Evolutionary conservation across 2,329 filamentous ascomycete species (phyloP).

Genomic region (Akanthomyces uredinophilus): DNA sequence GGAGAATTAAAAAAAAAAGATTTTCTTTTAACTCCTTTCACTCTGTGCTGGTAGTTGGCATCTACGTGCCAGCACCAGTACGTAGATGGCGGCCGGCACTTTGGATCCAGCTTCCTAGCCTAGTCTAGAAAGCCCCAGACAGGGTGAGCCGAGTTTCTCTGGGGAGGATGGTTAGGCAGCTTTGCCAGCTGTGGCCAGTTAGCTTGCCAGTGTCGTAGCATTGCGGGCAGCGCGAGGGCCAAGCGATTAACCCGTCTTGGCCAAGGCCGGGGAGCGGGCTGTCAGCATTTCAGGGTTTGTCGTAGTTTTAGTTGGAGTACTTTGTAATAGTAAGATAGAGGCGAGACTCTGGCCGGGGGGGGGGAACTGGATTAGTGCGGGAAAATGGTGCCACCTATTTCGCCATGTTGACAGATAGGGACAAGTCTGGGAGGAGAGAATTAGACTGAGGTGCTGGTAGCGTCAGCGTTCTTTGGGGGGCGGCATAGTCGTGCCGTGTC

Average conservation of each 20-base stretch:
- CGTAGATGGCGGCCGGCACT: not conserved
- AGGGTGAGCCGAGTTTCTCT: not conserved
- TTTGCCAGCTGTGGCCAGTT: not conserved
- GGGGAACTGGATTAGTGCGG: not conserved
- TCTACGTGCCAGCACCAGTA: too few relatives aligned
- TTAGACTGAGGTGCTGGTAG: too few relatives aligned
- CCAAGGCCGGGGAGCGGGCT: conserved; percentile 1
- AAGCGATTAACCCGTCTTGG: not conserved
- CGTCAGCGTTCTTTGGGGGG: not conserved
- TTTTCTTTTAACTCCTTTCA: too few relatives aligned
- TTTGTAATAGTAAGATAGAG: not conserved
- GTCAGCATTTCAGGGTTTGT: not conserved
- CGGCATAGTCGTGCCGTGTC: too few relatives aligned
- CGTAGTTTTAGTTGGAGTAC: too few relatives aligned
- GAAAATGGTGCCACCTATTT: not conserved
- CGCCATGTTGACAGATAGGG: not conserved
- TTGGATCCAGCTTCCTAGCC: not conserved
- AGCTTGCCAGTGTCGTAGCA: not conserved
- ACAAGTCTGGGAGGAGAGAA: not conserved
- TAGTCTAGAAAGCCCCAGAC: not conserved
- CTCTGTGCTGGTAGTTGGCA: too few relatives aligned
- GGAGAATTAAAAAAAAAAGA: too few relatives aligned
- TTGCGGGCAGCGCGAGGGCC: not conserved
- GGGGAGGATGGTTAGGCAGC: not conserved
- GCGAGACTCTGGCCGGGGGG: not conserved